phyloP scores from a whole-genome alignment of 768 basidiomycete genomes.

The Podaxis sp. region DNA sequence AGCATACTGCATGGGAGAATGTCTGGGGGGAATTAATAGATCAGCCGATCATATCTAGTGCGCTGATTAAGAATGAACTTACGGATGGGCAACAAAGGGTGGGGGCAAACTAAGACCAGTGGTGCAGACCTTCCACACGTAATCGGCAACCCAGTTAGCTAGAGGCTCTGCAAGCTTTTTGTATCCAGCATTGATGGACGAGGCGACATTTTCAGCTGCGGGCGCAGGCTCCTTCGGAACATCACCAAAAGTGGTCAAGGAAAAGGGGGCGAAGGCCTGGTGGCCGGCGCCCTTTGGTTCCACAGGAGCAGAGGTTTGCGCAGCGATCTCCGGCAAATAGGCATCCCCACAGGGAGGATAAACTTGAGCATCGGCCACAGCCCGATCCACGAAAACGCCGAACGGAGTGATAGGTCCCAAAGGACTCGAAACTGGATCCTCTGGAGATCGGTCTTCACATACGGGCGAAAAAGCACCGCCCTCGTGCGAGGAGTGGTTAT shows the following conservation, averaged over 20 bases:
- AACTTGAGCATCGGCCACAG: constrained; percentile 43
- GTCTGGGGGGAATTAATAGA: constrained; percentile 11
- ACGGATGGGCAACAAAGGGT: constrained; percentile 54
- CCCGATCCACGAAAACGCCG: constrained; percentile 72
- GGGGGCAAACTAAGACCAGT: constrained; percentile 63
- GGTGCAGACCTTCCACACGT: constrained; percentile 81
- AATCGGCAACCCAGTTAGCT: constrained; percentile 75
- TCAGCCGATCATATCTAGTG: background rate
- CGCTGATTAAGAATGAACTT: constrained; percentile 28
- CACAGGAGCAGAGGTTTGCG: constrained; percentile 1
- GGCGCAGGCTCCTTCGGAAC: constrained; percentile 38
- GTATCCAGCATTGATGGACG: constrained; percentile 55
- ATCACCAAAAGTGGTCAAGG: constrained; percentile 26
- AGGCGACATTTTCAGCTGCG: constrained; percentile 43
- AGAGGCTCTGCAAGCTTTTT: constrained; percentile 75
- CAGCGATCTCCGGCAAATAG: background rate
- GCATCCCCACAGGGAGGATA: constrained; percentile 7
- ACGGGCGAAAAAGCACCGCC: constrained; percentile 57
- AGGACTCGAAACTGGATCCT: constrained; percentile 65
- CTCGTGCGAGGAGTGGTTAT: background rate
- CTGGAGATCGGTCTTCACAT: constrained; percentile 65
- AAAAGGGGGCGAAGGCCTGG: constrained; percentile 17
- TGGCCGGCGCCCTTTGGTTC: background rate
- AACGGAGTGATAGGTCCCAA: constrained; percentile 77
- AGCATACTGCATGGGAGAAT: constrained; percentile 33